These are phyloP conservation scores for Aspergillus fischeri DNA, from an alignment of 2,329 filamentous ascomycete species.

Conservation along the genomic window DNA sequence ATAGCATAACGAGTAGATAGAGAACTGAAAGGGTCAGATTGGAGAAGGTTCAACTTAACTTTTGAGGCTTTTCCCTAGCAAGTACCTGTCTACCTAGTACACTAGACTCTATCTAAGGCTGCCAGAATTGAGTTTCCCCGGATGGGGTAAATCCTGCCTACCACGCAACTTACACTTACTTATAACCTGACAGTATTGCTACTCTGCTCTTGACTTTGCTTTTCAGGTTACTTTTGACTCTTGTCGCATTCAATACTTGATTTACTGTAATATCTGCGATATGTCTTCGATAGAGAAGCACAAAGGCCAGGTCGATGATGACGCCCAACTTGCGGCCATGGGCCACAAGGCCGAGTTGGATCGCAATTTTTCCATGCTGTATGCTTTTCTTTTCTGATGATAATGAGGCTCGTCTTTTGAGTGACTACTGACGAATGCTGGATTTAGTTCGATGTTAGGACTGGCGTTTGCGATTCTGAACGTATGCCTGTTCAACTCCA, in stretches of 20 bases:
- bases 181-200: neutral
- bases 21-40: neutral
- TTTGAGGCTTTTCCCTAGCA: no score
- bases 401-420: no score
- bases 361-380: slow-evolving; percentile 54
- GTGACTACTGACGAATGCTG: neutral
- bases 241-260: neutral
- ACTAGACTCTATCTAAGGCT: no score
- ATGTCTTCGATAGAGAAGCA: slow-evolving; percentile 16
- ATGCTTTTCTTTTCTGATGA: slow-evolving; percentile 7
- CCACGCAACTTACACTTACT: no score
- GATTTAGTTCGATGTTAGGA: slow-evolving; percentile 52
- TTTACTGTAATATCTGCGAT: neutral
- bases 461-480: slow-evolving; percentile 62
- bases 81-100: no score
- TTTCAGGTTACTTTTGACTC: slow-evolving; percentile 1
- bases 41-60: neutral
- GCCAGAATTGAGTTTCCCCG: neutral
- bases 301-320: slow-evolving; percentile 34
- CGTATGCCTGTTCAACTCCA: slow-evolving; percentile 21
- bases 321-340: slow-evolving; percentile 50
- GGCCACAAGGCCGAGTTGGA: slow-evolving; percentile 57
- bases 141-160: neutral
- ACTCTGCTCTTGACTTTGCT: neutral
- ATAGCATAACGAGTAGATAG: neutral